Base-by-base conservation (phyloP, 495 filamentous ascomycete species). In the Aspergillus egyptiacus region DNA sequence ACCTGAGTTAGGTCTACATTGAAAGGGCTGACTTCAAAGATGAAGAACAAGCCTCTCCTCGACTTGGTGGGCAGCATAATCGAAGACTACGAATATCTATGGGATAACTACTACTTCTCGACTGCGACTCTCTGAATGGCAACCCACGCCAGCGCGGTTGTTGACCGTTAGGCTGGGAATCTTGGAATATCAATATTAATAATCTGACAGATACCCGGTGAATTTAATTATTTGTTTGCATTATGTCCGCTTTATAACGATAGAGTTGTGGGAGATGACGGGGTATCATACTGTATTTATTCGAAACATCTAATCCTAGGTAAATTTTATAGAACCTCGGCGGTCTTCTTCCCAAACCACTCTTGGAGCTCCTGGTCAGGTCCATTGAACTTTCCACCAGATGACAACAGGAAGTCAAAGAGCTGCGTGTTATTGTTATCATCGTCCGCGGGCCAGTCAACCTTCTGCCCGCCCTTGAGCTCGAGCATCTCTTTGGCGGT, bases 91-190 rank as follows among this genome's bases (percentile, higher is more conserved):
- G 87, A 94, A 62, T 96, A 93, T 60, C 73, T 98, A 13, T 98
- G 93, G 93, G 91, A 96, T 69, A 87, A 95, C 43, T 97, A 95
- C 60, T 91, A 98, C 67, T 97, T 97, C 65, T 76, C 82, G 9
- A 86, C 83, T 9, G 79, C 83, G 19, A 87, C 83, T 1, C 56
- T 86, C 50, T 88, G 55, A 70, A 44, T 19, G 15, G 7, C 15
- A 13, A 6, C 5, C 20, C 7, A 5, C 10, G 28, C n/a, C 28
- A 2, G n/a, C 9, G 2, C 5, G 28, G 28, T 31, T 14, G 31
- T 11, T 13, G n/a, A n/a, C n/a, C n/a, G n/a, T n/a, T 9, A 6
- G 8, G n/a, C 23, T 30, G 39, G 39, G 18, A 7, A 28, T 8
- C 18, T 37, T 17, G 32, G 32, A 34, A 23, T 39, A 5, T 25